phyloP scores from a whole-genome alignment of 352 stramenopile species.

The Phytophthora quininea region DNA sequence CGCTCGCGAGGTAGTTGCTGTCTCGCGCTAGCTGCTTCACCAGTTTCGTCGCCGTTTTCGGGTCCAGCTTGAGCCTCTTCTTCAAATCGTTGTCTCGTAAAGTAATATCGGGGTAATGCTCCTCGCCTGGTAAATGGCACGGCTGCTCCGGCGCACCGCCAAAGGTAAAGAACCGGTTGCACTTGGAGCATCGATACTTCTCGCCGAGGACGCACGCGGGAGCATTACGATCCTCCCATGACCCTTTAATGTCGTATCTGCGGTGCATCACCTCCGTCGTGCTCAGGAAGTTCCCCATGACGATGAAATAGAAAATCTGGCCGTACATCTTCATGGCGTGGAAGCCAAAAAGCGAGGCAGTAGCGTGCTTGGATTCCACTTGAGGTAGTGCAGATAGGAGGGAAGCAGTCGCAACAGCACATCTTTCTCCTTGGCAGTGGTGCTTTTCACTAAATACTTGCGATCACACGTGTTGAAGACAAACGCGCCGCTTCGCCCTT shows the following conservation, averaged over 20 bases:
- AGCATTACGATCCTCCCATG: conserved; percentile 88
- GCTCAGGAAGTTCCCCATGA: conserved; percentile 92
- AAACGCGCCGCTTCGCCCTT: conserved; percentile 89
- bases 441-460: conserved; percentile 93
- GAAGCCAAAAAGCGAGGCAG: conserved; percentile 91
- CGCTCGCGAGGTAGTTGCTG: conserved; percentile 81
- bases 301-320: conserved; percentile 91
- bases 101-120: conserved; percentile 86
- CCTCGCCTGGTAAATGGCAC: conserved; percentile 63
- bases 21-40: conserved; percentile 85
- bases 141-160: conserved; percentile 43
- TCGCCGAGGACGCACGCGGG: conserved; percentile 77
- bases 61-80: conserved; percentile 76
- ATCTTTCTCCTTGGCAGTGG: conserved; percentile 78
- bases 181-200: conserved; percentile 84
- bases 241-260: conserved; percentile 93
- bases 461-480: conserved; percentile 91
- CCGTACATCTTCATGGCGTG: conserved; percentile 94
- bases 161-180: conserved; percentile 86
- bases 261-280: conserved; percentile 85
- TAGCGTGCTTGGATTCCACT: conserved; percentile 87
- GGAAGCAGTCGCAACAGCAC: conserved; percentile 79
- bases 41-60: conserved; percentile 52
- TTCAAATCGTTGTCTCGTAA: conserved; percentile 89
- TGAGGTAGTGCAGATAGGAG: conserved; percentile 85